Evolutionary conservation across 106 monocot genomes (phyloP).

Genomic region (Narthecium ossifragum): DNA sequence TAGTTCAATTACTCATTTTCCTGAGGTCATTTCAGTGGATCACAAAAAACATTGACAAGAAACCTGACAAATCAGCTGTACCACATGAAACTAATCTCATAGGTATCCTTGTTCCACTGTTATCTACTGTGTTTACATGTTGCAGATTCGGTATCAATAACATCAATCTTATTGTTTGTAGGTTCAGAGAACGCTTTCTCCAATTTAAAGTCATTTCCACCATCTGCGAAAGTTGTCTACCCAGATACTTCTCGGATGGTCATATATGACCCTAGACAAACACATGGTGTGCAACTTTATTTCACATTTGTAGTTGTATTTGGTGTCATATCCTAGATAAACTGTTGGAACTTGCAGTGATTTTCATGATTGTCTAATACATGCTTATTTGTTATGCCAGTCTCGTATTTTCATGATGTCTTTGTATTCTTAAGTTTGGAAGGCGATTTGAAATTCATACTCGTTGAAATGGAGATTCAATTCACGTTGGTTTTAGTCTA

Average conservation of each 20-base stretch:
- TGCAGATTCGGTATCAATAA: neutral
- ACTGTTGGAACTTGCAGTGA: too few species aligned
- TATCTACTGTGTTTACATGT: neutral
- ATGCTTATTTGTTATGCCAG: too few species aligned
- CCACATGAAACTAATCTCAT: conserved; percentile 24
- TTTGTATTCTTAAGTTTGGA: too few species aligned
- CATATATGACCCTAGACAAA: conserved; percentile 78
- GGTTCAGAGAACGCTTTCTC: conserved; percentile 30
- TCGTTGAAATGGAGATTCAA: too few species aligned
- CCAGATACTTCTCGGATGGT: conserved; percentile 90
- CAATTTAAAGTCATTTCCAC: conserved; percentile 20
- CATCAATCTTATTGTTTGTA: neutral
- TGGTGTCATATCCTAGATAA: too few species aligned
- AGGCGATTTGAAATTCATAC: too few species aligned
- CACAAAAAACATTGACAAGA: conserved; percentile 58
- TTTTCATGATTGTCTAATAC: too few species aligned
- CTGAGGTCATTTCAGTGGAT: conserved; percentile 91
- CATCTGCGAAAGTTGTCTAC: conserved; percentile 50
- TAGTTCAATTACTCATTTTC: too few species aligned
- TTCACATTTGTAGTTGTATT: too few species aligned
- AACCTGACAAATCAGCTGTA: conserved; percentile 38
- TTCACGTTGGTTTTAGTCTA: too few species aligned
- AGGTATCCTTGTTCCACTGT: conserved; percentile 27
- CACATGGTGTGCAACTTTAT: conserved; percentile 45
- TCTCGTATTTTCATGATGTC: too few species aligned